Base-by-base conservation (phyloP, 768 basidiomycete species). In the Naematelia aurantialba region DNA sequence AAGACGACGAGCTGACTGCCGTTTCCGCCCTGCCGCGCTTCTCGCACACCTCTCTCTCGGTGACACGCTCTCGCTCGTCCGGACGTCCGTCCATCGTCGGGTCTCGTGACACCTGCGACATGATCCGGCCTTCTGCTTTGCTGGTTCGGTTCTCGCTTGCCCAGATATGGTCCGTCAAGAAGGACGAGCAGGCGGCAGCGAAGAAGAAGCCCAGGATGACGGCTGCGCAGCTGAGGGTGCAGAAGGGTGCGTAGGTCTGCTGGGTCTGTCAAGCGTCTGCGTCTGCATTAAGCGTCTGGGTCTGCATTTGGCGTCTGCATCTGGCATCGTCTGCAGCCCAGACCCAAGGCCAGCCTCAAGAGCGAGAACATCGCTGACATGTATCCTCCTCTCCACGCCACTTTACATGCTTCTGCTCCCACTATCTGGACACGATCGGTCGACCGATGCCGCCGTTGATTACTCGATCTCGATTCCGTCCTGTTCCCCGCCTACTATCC, bases 141-240 rank as follows among this genome's bases (percentile, higher is more conserved):
- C n/a, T n/a, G n/a, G n/a, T n/a, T n/a, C n/a, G n/a, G n/a, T n/a
- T n/a, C n/a, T n/a, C n/a, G 22, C 49, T 42, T 14, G 13, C 22
- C 8, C 60, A 99, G 96, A 97, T 99, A 73, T 97, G 96, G 88
- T 90, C 87, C 67, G 91, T 99, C 88, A 98, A 98, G 86, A 98
- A 98, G 87, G 89, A 87, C 72, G 91, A 97, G 82, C 91, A 98
- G 73, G 89, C 89, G 56, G 91, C 92, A 55, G 87, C 90, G 4
- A 97, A 91, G 88, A 94, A 86, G 85, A 90, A 88, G 83, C 96
- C 96, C 45, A 97, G 94, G 85, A 96, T 91, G 46, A 91, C 89
- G 73, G 94, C 96, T 14, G 96, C 96, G 26, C 93, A 97, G 79
- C 89, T 99, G 77, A 85, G 96, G 58, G 94, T 99, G n/a, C 96